A percentile compares a stretch with the other conserved stretches of the same genome.
Evolutionary conservation across 139 green algal genomes (phyloP).

Genomic region (Prasinococcaceae sp.): DNA sequence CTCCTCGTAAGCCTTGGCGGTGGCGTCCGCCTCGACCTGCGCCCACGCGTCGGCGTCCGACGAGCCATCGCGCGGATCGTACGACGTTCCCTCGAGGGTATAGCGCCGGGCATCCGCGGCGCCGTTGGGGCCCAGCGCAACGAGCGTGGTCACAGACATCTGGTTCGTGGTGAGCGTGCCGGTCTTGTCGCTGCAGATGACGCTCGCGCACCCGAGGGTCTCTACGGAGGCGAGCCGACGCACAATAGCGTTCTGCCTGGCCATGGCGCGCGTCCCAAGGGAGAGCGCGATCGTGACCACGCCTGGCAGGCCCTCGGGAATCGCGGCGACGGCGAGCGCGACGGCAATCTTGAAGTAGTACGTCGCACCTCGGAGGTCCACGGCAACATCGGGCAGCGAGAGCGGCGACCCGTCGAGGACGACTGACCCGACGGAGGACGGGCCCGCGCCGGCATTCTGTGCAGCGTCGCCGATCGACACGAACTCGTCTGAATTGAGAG

Average conservation of each 20-base stretch:
- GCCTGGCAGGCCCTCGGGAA: slow-evolving; percentile 92
- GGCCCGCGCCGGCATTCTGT: no score
- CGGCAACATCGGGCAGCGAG: no score
- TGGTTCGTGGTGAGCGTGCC: slow-evolving; percentile 88
- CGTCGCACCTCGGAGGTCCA: no score
- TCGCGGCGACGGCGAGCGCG: slow-evolving; percentile 90
- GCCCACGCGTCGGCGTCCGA: no score
- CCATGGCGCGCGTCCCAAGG: slow-evolving; percentile 92
- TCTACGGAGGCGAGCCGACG: slow-evolving; percentile 83
- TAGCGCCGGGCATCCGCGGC: slow-evolving; percentile 24
- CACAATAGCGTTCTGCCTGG: slow-evolving; percentile 60
- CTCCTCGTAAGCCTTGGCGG: no score
- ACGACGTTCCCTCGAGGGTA: slow-evolving; percentile 68
- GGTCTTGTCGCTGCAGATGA: slow-evolving; percentile 95
- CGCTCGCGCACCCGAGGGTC: slow-evolving; percentile 95
- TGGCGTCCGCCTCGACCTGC: no score
- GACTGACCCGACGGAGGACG: no score
- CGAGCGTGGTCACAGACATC: slow-evolving; percentile 62
- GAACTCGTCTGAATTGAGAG: slow-evolving; percentile 97
- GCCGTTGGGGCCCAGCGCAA: slow-evolving; percentile 17
- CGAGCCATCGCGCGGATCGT: slow-evolving; percentile 68
- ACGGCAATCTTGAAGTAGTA: slow-evolving; percentile 77
- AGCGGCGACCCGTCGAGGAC: no score
- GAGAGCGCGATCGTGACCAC: slow-evolving; percentile 99
- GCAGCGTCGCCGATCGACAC: no score